These are phyloP conservation scores for Dryas octopetala DNA, from an alignment of 306 rosid genomes.

Conservation along the genomic window DNA sequence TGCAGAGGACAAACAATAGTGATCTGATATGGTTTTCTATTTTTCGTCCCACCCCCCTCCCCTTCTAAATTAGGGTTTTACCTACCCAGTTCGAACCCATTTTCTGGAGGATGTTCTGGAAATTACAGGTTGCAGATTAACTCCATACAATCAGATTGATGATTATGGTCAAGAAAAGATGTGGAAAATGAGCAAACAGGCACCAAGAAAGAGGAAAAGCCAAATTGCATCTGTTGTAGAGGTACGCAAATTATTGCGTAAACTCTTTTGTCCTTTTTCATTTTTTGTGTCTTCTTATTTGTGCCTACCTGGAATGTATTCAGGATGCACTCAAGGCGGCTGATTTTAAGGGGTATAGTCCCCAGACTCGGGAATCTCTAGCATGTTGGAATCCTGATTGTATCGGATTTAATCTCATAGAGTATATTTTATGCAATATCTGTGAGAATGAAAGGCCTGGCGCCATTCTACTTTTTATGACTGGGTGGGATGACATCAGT, in stretches of 20 bases:
- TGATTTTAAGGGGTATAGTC: conserved; percentile 64
- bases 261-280: not conserved
- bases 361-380: conserved; percentile 78
- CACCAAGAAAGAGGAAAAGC: conserved; percentile 96
- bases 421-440: conserved; percentile 65
- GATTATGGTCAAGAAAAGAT: conserved; percentile 91
- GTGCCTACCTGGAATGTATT: conserved; percentile 26
- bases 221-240: conserved; percentile 85
- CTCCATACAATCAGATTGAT: conserved; percentile 81
- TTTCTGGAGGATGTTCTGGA: conserved; percentile 90
- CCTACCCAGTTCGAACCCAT: conserved; percentile 75
- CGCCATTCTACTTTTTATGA: conserved; percentile 93
- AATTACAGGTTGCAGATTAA: conserved; percentile 69
- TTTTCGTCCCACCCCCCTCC: conserved; percentile 1
- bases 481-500: conserved; percentile 97
- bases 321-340: conserved; percentile 87
- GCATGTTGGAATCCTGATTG: conserved; percentile 93
- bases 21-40: conserved; percentile 5
- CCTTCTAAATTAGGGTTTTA: conserved; percentile 61
- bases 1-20: conserved; percentile 4
- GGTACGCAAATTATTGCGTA: conserved; percentile 45
- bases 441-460: conserved; percentile 83
- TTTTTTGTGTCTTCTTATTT: conserved; percentile 21
- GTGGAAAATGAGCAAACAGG: conserved; percentile 91
- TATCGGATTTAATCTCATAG: conserved; percentile 86